These are phyloP conservation scores for Moricandia arvensis DNA, from an alignment of 345 rosid genomes.

Conservation along the genomic window DNA sequence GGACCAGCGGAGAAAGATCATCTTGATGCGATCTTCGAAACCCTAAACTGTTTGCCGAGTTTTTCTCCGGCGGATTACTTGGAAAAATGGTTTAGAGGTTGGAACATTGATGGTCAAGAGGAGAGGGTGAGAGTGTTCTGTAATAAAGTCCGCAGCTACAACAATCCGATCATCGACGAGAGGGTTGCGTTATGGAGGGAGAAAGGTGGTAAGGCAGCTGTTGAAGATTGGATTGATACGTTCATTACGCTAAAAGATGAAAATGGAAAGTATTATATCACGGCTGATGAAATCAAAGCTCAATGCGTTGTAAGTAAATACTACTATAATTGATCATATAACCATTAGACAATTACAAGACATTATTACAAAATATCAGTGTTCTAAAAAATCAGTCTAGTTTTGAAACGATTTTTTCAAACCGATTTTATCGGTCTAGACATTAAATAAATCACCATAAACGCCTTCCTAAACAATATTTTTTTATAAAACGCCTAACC, in stretches of 20 bases:
- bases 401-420: too few relatives aligned
- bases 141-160: conserved; percentile 28
- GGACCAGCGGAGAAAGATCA: conserved; percentile 22
- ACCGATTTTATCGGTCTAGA: too few relatives aligned
- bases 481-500: too few relatives aligned
- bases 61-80: conserved; percentile 14
- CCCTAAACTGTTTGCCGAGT: conserved; percentile 20
- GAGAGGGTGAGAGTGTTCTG: conserved; percentile 16
- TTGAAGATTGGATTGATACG: conserved; percentile 39
- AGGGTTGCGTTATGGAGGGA: conserved; percentile 32
- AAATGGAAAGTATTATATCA: conserved; percentile 28
- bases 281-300: conserved; percentile 36
- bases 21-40: conserved; percentile 25
- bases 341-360: not conserved
- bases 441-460: too few relatives aligned
- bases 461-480: too few relatives aligned
- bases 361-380: too few relatives aligned
- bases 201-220: conserved; percentile 22
- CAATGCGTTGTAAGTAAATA: conserved; percentile 28
- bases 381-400: too few relatives aligned
- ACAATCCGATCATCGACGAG: conserved; percentile 44
- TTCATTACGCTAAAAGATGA: conserved; percentile 35
- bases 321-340: not conserved
- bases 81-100: conserved; percentile 22
- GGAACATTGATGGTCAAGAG: conserved; percentile 47